Evolutionary conservation across 495 filamentous ascomycete species (phyloP).

Genomic region (Penicillium paxilli): DNA sequence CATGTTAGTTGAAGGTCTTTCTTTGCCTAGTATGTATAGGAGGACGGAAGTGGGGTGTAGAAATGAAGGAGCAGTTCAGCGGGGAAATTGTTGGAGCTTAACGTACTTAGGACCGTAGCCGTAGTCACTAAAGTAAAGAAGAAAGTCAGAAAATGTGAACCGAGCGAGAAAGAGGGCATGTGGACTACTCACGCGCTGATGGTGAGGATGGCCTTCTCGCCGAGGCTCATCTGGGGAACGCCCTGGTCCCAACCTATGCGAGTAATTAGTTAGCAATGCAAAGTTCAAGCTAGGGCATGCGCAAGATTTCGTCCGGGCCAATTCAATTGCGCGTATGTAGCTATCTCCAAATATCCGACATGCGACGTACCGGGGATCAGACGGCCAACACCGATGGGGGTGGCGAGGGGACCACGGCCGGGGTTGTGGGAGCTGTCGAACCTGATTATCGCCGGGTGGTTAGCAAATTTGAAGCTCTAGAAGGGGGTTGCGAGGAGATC

Average conservation of each 20-base stretch:
- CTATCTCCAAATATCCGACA: not conserved
- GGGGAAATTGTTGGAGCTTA: no score
- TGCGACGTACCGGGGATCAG: conserved; percentile 71
- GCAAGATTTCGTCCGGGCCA: not conserved
- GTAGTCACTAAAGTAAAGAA: conserved; percentile 58
- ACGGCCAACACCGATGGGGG: conserved; percentile 68
- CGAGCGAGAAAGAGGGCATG: not conserved
- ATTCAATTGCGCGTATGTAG: not conserved
- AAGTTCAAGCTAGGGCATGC: not conserved
- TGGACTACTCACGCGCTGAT: conserved; percentile 65
- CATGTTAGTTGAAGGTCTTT: no score
- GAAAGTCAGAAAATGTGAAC: conserved; percentile 25
- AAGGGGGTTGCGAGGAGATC: not conserved
- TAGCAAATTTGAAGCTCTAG: not conserved
- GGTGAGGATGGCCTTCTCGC: conserved; percentile 76
- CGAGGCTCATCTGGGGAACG: conserved; percentile 74
- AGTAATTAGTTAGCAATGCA: not conserved
- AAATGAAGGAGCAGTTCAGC: no score
- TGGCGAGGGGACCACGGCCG: conserved; percentile 55
- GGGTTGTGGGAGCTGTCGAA: conserved; percentile 72
- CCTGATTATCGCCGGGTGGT: conserved; percentile 37
- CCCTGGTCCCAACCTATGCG: conserved; percentile 84
- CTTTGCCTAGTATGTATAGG: no score
- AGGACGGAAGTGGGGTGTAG: no score
- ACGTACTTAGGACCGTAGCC: conserved; percentile 74